Evolutionary conservation across 2,329 filamentous ascomycete genomes (phyloP), one percentile per base, ranked within the genome.

Genomic region (Hymenoscyphus infarciens): DNA sequence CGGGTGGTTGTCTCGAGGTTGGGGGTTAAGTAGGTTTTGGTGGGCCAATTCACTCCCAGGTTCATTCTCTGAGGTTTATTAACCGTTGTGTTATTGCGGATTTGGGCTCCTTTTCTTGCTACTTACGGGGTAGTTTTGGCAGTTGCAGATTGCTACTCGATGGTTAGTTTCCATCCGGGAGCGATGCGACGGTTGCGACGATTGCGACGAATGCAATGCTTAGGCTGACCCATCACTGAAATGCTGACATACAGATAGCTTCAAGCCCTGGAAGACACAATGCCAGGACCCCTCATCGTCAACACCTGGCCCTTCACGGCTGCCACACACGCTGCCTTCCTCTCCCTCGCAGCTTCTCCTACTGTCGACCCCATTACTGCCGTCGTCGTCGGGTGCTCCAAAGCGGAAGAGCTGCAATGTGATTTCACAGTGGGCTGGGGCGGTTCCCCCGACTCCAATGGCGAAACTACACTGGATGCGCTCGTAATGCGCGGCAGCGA

Each of bases 291-390:
- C 29, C 29, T 57, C 31, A 42, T 57, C 19, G 56, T 57, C 27
- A 57, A 57, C 56, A 57, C 56, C 27, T 57, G 56, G 56, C 56
- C 56, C 19, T 57, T 57, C 13, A 57, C 33, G 8, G 56, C 56
- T 5, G 56, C 56, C 16, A 57, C 56, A 13, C 35, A 57, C 31
- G 56, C 29, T 11, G 56, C 56, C 16, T 57, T 35, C 56, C 29
- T 38, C 22, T 38, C 35, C 13, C 56, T 57, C 35, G 19, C 35
- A 4, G 22, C 56, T n/a, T 38, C 31, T 42, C 35, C 33, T 13
- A 7, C 16, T 5, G 25, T 29, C 31, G 56, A 57, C 13, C 56
- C 56, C 6, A 25, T 57, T 5, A 16, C 16, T n/a, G 56, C 56
- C 19, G 33, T 57, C 33, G 56, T 57, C 27, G 31, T 25, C 29